phyloP scores from a whole-genome alignment of 371 early-diverging fungal species.

The Rhizopus arrhizus region DNA sequence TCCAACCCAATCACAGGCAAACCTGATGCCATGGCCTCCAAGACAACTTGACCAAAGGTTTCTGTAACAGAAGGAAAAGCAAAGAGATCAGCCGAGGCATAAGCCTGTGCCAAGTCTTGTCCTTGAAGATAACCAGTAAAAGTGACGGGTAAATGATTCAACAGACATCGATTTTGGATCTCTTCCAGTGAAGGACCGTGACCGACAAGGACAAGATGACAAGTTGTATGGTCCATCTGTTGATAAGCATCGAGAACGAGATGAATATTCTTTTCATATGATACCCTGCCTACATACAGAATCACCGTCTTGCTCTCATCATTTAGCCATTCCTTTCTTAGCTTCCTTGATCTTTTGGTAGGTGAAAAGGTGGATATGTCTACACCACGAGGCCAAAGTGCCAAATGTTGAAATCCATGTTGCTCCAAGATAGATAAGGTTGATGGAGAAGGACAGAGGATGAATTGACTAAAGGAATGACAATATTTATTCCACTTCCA shows the following conservation, averaged over 20 bases:
- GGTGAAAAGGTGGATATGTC: constrained; percentile 42
- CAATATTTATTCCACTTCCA: constrained; percentile 55
- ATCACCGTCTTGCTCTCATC: constrained; percentile 34
- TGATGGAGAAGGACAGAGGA: constrained; percentile 49
- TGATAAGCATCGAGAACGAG: constrained; percentile 46
- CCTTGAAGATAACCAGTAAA: constrained; percentile 52
- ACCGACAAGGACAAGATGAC: constrained; percentile 56
- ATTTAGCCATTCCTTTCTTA: constrained; percentile 39
- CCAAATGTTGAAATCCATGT: constrained; percentile 38
- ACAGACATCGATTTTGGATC: constrained; percentile 29
- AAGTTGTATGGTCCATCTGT: constrained; percentile 39
- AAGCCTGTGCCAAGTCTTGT: constrained; percentile 37
- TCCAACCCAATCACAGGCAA: constrained; percentile 45
- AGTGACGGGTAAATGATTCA: constrained; percentile 37
- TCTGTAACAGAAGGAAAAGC: constrained; percentile 52
- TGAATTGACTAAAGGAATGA: constrained; percentile 39
- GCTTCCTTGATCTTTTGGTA: constrained; percentile 20
- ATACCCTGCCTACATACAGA: constrained; percentile 50
- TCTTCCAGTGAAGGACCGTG: constrained; percentile 51
- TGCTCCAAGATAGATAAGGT: constrained; percentile 31
- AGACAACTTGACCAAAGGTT: constrained; percentile 55
- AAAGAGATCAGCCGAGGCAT: constrained; percentile 56
- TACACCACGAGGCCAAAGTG: constrained; percentile 54
- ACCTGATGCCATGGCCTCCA: constrained; percentile 54
- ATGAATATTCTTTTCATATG: constrained; percentile 52